Evolutionary conservation across 2,329 filamentous ascomycete genomes (phyloP), one percentile per base, ranked within the genome.

Genomic region (Penicillium palitans): DNA sequence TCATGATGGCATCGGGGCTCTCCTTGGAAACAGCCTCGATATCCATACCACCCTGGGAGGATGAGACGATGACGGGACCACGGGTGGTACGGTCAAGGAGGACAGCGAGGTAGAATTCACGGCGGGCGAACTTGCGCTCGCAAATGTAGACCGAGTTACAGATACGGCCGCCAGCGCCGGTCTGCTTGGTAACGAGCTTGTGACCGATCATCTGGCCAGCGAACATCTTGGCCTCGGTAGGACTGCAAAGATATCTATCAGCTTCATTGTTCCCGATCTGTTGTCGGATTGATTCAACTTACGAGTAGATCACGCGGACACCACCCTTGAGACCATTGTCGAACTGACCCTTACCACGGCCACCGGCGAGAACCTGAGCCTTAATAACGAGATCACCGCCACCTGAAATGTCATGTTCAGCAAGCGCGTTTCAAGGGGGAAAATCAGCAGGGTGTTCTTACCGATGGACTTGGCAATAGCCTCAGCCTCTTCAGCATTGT

Each of bases 131-230:
- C 84, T 99, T 99, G 85, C 95, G 93, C 86, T 99, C 95, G 81
- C 93, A 96, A 77, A 99, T 98, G 84, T 96, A 98, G 76, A 99
- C 95, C 65, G 93, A 86, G 80, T 90, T 98, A 86, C 95, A 99
- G 76, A 96, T 87, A 78, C 95, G 91, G 75, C 95, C 95, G 70
- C 80, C 86, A 70, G 93, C 91, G 77, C 95, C 95, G 59, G 95
- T 99, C 84, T 99, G 95, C 87, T 99, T 99, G 79, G 95, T 99
- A 81, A 99, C 87, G 80, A 99, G 91, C 82, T 97, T 97, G 83
- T 99, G 93, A 75, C 95, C 95, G 80, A 99, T 98, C 95, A 99
- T 99, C 84, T 99, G 93, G 70, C 93, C 86, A 70, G 95, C 93
- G 77, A 99, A 96, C 87, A 98, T 96, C 84, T 91, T 90, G 74